Conservation (phyloP, 2,329 filamentous ascomycete species). For the Diaporthe caulivora region DNA sequence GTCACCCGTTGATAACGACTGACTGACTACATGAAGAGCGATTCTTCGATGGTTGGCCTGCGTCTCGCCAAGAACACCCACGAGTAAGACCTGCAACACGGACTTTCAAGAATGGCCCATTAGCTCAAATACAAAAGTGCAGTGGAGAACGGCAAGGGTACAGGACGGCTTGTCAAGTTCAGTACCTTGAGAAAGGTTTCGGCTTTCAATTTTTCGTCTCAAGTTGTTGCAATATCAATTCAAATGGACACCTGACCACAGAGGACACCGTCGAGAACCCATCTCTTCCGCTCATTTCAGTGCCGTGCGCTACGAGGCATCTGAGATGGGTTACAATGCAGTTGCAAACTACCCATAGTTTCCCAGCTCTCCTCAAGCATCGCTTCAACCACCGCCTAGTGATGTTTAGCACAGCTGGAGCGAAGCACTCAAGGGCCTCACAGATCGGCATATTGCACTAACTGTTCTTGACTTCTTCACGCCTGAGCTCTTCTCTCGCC, state of each 20-base stretch:
- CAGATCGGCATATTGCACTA: background rate
- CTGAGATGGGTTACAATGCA: background rate
- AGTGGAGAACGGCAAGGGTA: background rate
- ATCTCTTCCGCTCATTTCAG: too few species aligned
- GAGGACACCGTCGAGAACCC: background rate
- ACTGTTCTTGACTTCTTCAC: constrained; percentile 17
- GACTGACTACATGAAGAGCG: too few species aligned
- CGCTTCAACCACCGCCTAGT: background rate
- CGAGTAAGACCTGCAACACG: background rate
- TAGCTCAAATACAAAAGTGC: background rate
- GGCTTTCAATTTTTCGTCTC: background rate
- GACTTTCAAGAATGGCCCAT: background rate
- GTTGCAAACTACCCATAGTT: background rate
- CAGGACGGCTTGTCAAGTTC: background rate
- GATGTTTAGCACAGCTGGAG: background rate
- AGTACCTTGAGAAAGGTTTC: background rate
- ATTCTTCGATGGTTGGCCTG: background rate
- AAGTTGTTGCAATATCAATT: background rate
- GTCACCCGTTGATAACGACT: too few species aligned
- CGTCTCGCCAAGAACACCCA: background rate
- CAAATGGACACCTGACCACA: too few species aligned
- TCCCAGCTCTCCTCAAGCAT: background rate
- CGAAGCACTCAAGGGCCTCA: background rate
- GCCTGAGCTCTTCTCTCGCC: constrained; percentile 32
- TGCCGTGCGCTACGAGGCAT: background rate